These are phyloP conservation scores for Myxozyma monticola DNA, from an alignment of 805 yeast species.

Conservation along the genomic window DNA sequence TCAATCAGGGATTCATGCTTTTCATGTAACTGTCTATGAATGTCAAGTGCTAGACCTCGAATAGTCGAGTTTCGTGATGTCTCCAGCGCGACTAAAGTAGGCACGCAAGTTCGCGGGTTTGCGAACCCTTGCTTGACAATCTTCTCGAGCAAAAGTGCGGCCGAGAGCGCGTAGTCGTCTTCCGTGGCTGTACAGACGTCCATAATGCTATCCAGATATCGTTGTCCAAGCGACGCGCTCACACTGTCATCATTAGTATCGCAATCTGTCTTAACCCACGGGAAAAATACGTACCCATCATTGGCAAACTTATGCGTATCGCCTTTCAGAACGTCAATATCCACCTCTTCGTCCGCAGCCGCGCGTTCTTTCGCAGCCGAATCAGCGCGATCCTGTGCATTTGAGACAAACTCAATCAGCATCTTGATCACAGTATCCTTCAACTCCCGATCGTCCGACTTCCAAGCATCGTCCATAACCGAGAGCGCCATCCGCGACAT, in stretches of 20 bases:
- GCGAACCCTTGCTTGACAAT: slow-evolving; percentile 67
- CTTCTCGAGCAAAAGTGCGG: slow-evolving; percentile 56
- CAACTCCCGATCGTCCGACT: slow-evolving; percentile 42
- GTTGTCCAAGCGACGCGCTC: slow-evolving; percentile 68
- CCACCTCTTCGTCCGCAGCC: slow-evolving; percentile 53
- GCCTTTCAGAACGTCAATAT: slow-evolving; percentile 57
- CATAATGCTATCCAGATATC: slow-evolving; percentile 54
- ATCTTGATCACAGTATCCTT: slow-evolving; percentile 58
- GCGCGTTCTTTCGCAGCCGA: slow-evolving; percentile 39
- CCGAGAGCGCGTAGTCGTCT: slow-evolving; percentile 49
- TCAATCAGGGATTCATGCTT: slow-evolving; percentile 74
- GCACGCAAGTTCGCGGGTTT: slow-evolving; percentile 62
- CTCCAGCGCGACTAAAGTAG: slow-evolving; percentile 70
- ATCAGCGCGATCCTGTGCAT: slow-evolving; percentile 40
- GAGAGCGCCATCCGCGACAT: slow-evolving; percentile 54
- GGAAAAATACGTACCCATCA: slow-evolving; percentile 49
- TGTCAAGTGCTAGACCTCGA: slow-evolving; percentile 49
- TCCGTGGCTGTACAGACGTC: slow-evolving; percentile 51
- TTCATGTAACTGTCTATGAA: slow-evolving; percentile 58
- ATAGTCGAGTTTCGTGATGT: slow-evolving; percentile 51
- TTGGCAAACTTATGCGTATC: slow-evolving; percentile 49
- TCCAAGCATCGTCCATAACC: slow-evolving; percentile 57
- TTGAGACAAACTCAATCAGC: slow-evolving; percentile 55
- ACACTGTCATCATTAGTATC: slow-evolving; percentile 39
- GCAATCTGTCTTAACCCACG: background rate